Percentiles rank a stretch among this genome's conserved stretches.
phyloP scores from a whole-genome alignment of 768 basidiomycete species.

The Mycena vitilis region DNA sequence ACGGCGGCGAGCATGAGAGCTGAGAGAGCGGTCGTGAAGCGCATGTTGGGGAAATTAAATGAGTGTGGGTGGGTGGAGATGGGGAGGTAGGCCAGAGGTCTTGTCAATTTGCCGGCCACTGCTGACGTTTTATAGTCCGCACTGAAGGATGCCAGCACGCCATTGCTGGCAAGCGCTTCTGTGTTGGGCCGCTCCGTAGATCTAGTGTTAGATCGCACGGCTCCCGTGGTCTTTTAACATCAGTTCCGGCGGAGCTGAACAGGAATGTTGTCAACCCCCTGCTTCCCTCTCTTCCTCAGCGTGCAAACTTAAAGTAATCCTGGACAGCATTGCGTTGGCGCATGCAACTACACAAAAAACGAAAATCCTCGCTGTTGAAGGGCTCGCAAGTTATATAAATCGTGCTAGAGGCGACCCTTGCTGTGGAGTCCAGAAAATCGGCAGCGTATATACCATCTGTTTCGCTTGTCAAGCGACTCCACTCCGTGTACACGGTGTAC shows the following conservation, averaged over 20 bases:
- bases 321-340: too few species aligned
- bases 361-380: too few species aligned
- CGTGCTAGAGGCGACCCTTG: neutral
- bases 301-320: neutral
- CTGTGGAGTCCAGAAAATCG: neutral
- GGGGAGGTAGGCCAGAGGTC: neutral
- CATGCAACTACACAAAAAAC: too few species aligned
- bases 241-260: neutral
- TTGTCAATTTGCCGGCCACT: neutral
- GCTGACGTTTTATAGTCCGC: neutral
- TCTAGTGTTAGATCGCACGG: neutral
- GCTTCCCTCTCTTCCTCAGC: neutral
- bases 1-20: conserved; percentile 14
- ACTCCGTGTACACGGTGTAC: neutral
- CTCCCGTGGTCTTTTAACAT: neutral
- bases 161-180: neutral
- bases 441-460: neutral
- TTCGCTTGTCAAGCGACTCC: neutral
- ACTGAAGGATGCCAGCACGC: too few species aligned
- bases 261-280: neutral
- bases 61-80: neutral
- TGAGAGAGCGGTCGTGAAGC: conserved; percentile 15
- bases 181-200: neutral
- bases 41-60: conserved; percentile 6
- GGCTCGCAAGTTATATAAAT: too few species aligned